Percentiles rank a stretch among this genome's conserved stretches.
These are phyloP conservation scores for Aureobasidium pullulans DNA, from an alignment of 2,329 filamentous ascomycete species.

Conservation along the genomic window DNA sequence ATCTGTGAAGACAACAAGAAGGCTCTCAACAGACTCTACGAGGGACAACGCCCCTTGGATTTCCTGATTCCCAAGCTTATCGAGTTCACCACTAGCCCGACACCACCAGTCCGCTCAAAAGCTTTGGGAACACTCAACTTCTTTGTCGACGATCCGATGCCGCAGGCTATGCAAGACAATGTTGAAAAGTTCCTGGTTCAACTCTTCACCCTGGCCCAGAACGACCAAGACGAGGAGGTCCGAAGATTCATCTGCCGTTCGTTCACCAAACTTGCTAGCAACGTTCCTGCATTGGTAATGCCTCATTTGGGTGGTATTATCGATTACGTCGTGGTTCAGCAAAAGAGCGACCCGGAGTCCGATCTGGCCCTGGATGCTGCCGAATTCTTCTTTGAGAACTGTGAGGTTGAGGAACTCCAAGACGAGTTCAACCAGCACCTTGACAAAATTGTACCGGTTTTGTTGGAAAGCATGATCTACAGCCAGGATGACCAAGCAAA, in stretches of 20 bases:
- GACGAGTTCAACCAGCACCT: conserved; percentile 70
- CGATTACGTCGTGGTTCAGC: conserved; percentile 86
- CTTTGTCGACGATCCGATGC: conserved; percentile 70
- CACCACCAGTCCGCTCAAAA: conserved; percentile 69
- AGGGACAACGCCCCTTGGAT: conserved; percentile 79
- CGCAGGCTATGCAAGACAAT: conserved; percentile 67
- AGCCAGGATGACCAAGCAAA: conserved; percentile 85
- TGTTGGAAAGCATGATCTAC: conserved; percentile 94
- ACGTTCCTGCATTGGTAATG: conserved; percentile 79
- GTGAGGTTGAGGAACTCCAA: conserved; percentile 77
- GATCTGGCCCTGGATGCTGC: conserved; percentile 90
- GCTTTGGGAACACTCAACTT: conserved; percentile 83
- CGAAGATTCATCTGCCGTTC: conserved; percentile 87
- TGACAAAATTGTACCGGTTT: conserved; percentile 76
- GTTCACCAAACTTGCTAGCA: conserved; percentile 86
- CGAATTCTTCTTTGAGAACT: conserved; percentile 94
- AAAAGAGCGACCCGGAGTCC: conserved; percentile 71
- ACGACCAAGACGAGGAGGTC: conserved; percentile 72
- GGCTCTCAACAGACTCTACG: conserved; percentile 76
- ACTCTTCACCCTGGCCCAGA: conserved; percentile 66
- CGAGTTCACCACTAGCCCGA: conserved; percentile 69
- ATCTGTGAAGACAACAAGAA: conserved; percentile 95
- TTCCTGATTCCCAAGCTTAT: conserved; percentile 87
- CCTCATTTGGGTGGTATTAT: conserved; percentile 84
- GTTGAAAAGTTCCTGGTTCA: conserved; percentile 76